phyloP scores from a whole-genome alignment of 768 basidiomycete species.

The Phylloporus arenicola region DNA sequence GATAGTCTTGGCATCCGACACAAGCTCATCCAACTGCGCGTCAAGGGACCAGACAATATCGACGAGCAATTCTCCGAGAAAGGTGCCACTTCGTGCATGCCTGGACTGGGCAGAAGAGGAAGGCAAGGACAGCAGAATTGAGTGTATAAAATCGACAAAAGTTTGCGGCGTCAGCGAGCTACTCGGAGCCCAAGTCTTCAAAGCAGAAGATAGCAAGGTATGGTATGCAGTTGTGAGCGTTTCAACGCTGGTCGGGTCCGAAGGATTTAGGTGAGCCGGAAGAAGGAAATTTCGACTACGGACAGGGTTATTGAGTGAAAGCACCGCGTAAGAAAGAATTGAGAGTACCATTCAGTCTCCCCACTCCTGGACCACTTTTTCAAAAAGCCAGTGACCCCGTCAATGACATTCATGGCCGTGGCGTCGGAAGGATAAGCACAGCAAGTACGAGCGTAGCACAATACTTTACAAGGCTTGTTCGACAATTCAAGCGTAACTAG shows the following conservation, averaged over 20 bases:
- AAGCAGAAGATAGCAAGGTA: conserved; percentile 54
- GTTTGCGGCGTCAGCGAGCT: conserved; percentile 42
- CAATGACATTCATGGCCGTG: conserved; percentile 54
- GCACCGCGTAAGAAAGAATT: conserved; percentile 10
- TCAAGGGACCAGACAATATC: conserved; percentile 83
- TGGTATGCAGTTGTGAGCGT: conserved; percentile 64
- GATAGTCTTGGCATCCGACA: conserved; percentile 48
- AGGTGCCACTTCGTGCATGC: conserved; percentile 36
- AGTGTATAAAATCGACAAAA: conserved; percentile 61
- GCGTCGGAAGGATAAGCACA: conserved; percentile 7
- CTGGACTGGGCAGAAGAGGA: conserved; percentile 47
- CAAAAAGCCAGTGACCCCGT: conserved; percentile 45
- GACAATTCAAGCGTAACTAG: conserved; percentile 18
- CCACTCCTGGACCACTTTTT: conserved; percentile 55
- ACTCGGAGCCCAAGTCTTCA: conserved; percentile 51
- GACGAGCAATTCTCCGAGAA: conserved; percentile 66
- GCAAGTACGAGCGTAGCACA: conserved; percentile 14
- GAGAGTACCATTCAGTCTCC: conserved; percentile 55
- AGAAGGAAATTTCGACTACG: conserved; percentile 57
- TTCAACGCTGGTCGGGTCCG: conserved; percentile 48
- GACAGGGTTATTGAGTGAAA: conserved; percentile 11
- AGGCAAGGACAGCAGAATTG: conserved; percentile 55
- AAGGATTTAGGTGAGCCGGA: conserved; percentile 54
- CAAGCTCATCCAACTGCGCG: conserved; percentile 65
- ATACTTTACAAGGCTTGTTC: conserved; percentile 9